Conservation (phyloP, 257 asterid species). For the Capsicum pubescens region DNA sequence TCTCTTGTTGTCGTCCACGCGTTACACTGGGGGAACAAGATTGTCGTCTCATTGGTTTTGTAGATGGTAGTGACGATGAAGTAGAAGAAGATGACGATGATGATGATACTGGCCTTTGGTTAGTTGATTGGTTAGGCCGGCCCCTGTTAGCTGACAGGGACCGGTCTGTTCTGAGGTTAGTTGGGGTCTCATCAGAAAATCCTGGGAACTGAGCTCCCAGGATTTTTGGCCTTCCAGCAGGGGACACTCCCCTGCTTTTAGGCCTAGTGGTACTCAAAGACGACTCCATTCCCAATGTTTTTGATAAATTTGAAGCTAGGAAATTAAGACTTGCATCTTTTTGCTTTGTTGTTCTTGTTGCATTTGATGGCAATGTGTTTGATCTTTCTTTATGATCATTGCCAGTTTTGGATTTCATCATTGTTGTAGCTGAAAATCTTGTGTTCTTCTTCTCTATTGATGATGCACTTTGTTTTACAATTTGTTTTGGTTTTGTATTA, state of each 20-base stretch:
- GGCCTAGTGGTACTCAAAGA: slow-evolving; percentile 36
- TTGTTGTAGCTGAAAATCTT: slow-evolving; percentile 36
- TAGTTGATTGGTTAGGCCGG: slow-evolving; percentile 35
- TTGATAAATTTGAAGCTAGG: slow-evolving; percentile 48
- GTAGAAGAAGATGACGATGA: not conserved
- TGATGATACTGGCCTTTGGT: slow-evolving; percentile 41
- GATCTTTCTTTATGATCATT: slow-evolving; percentile 33
- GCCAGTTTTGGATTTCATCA: slow-evolving; percentile 30
- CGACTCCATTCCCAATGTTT: slow-evolving; percentile 40
- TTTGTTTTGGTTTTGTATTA: slow-evolving; percentile 49
- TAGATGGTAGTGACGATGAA: not conserved
- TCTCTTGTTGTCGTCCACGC: slow-evolving; percentile 54
- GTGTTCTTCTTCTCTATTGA: slow-evolving; percentile 35
- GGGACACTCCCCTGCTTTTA: slow-evolving; percentile 53
- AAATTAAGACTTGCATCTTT: slow-evolving; percentile 34
- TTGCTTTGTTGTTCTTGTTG: slow-evolving; percentile 25
- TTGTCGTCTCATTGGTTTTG: slow-evolving; percentile 43
- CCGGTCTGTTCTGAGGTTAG: slow-evolving; percentile 54
- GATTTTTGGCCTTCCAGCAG: slow-evolving; percentile 40
- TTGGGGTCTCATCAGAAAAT: slow-evolving; percentile 50
- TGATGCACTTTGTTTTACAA: slow-evolving; percentile 42
- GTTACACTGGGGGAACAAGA: slow-evolving; percentile 67
- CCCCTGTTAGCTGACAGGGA: slow-evolving; percentile 58
- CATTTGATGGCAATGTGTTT: slow-evolving; percentile 32
- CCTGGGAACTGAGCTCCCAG: slow-evolving; percentile 33